Conservation (phyloP, 345 rosid genomes). For the Heritiera littoralis region DNA sequence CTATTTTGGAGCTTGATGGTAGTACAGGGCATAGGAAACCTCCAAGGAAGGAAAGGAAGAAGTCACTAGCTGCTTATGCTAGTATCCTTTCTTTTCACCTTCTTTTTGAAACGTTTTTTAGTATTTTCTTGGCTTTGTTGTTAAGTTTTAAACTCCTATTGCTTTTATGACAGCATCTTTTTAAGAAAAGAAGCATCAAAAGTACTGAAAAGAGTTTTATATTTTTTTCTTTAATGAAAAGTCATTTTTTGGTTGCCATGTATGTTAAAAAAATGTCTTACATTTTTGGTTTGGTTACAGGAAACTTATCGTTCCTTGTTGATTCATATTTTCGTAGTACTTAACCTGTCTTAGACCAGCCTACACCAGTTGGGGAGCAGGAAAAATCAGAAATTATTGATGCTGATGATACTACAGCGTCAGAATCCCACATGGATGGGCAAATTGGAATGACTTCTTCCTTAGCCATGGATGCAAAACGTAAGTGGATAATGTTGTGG, state of each 20-base stretch:
- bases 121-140: not conserved
- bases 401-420: constrained; percentile 28
- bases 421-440: constrained; percentile 29
- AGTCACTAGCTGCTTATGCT: constrained; percentile 36
- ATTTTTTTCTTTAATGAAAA: constrained; percentile 6
- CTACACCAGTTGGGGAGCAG: constrained; percentile 32
- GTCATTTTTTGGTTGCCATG: not conserved
- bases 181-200: not conserved
- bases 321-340: constrained; percentile 26
- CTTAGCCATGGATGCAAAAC: constrained; percentile 35
- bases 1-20: constrained; percentile 35
- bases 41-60: constrained; percentile 61
- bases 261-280: not conserved
- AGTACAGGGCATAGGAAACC: constrained; percentile 45
- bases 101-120: not conserved
- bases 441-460: constrained; percentile 27
- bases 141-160: not conserved
- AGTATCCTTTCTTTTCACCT: constrained; percentile 44
- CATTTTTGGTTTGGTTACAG: constrained; percentile 12
- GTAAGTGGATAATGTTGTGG: constrained; percentile 33
- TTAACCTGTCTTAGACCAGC: constrained; percentile 48
- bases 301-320: constrained; percentile 10
- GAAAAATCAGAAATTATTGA: constrained; percentile 33
- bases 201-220: not conserved
- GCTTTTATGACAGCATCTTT: not conserved